Evolutionary conservation across 352 stramenopile species (phyloP), one percentile per base, ranked within the genome.

Genomic region (Phytopythium litorale): DNA sequence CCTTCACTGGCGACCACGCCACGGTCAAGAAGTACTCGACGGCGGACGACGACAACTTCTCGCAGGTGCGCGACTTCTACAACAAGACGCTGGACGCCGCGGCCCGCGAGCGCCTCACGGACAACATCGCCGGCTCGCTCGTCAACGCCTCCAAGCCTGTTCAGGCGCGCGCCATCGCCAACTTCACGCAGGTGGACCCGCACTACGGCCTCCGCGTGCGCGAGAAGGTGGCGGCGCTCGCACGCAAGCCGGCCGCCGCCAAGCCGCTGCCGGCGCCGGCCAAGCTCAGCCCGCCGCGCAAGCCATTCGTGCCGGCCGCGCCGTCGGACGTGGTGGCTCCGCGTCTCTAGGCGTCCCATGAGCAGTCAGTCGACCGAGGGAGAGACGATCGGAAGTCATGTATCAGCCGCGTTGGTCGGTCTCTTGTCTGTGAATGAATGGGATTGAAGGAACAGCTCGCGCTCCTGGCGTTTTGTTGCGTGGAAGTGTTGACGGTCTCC

Each of bases 21-120:
- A 23, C 65, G 13, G 73, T 87, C 37, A 42, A 80, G 62, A 86
- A 89, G 60, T 91, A 78, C 70, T 88, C 87, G 57, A 92, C 90
- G 11, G 70, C 74, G 35, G 87, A 97, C 66, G 87, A 97, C 21
- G 89, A 97, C 73, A 97, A 97, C 71, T 96, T 92, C 60, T 84
- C 81, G 38, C 91, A 97, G 65, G 79, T 81, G 15, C 70, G 78
- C n/a, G 70, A 76, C 1, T 96, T 97, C 63, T 97, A 94, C 76
- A 79, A 80, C 60, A 79, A 92, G 60, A 87, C 85, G 49, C 75
- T 97, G 50, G 63, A 89, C 30, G 74, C 72, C 4, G 86, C 56
- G 8, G 88, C 43, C 11, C 79, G 88, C 13, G 82, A 94, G 33
- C 79, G 84, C 3, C 78, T 98, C 23, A 94, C 89, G 18, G 70